Evolutionary conservation across 2,329 filamentous ascomycete genomes (phyloP).

Genomic region (Ophiostoma australiae): DNA sequence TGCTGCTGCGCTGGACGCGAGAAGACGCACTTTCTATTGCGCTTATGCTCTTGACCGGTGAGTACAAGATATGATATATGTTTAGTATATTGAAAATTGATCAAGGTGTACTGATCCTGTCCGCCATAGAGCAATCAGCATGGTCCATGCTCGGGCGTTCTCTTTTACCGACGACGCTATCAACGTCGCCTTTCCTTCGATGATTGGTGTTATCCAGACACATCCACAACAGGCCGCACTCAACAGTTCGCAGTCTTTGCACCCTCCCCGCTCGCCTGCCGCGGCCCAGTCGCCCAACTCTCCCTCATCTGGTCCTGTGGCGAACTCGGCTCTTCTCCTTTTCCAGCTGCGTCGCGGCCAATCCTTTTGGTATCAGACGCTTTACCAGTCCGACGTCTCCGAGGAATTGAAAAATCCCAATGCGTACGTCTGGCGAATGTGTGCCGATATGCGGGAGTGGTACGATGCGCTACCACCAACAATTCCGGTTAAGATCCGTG

Average conservation of each 20-base stretch:
- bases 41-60: conserved; percentile 85
- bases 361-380: conserved; percentile 82
- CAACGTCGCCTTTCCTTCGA: conserved; percentile 69
- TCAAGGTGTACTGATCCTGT: neutral
- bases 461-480: conserved; percentile 66
- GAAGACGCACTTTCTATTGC: conserved; percentile 82
- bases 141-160: conserved; percentile 81
- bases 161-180: conserved; percentile 89
- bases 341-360: conserved; percentile 81
- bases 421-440: conserved; percentile 70
- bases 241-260: conserved; percentile 26
- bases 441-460: conserved; percentile 74
- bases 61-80: conserved; percentile 28
- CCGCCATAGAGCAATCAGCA: conserved; percentile 63
- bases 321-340: conserved; percentile 68
- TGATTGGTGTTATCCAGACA: conserved; percentile 29
- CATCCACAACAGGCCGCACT: conserved; percentile 1
- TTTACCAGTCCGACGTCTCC: conserved; percentile 72
- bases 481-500: conserved; percentile 60
- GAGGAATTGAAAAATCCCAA: conserved; percentile 61
- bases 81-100: no score
- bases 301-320: conserved; percentile 44
- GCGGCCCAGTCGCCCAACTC: conserved; percentile 31
- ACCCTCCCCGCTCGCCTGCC: conserved; percentile 40
- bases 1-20: conserved; percentile 65